Evolutionary conservation across 2,329 filamentous ascomycete genomes (phyloP), one percentile per base, ranked within the genome.

Genomic region (Ophiocordyceps camponoti-leonardi): DNA sequence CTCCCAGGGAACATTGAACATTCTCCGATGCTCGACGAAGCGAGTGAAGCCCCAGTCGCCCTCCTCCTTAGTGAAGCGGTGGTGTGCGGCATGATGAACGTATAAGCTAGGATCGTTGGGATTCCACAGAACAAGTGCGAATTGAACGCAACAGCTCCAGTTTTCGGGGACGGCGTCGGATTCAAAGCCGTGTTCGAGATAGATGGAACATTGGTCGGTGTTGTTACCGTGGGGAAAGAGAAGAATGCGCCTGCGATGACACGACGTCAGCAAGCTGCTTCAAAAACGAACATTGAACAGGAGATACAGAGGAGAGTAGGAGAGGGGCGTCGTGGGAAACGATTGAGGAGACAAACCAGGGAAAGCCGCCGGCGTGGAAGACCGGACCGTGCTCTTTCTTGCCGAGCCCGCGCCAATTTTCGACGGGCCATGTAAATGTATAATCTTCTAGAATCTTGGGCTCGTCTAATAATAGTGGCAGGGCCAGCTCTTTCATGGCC

Each of bases 11-110:
- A 79, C 69, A 49, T 81, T 81, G 58, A 95, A 94, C 61, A 96
- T 81, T 56, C 79, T 82, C 45, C 86, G 75, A 44, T 94, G 73
- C 61, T 96, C 92, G 13, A 87, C 79, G 58, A 96, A 98, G 46
- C 90, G 73, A n/a, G 92, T 98, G 61, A 98, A 98, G 1, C 92
- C 92, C 92, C 92, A 98, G 57, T 98, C 92, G 22, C 86, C 87
- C 63, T 98, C 92, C 41, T 96, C 92, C 51, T 84, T 85, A 4
- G 87, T 96, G 63, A 96, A 98, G 48, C 92, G 83, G 60, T 98
- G 92, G 54, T 88, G 86, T n/a, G 92, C 92, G 41, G 70, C 75
- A 67, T 86, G 80, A 55, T 94, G 83, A 44, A 73, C 72, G 61
- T 83, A 86, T 54, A 95, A 75, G 50, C 79, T 79, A n/a, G 92